These are phyloP conservation scores for Triticum turgidum DNA, from an alignment of 176 grass and related monocot species.

Conservation along the genomic window DNA sequence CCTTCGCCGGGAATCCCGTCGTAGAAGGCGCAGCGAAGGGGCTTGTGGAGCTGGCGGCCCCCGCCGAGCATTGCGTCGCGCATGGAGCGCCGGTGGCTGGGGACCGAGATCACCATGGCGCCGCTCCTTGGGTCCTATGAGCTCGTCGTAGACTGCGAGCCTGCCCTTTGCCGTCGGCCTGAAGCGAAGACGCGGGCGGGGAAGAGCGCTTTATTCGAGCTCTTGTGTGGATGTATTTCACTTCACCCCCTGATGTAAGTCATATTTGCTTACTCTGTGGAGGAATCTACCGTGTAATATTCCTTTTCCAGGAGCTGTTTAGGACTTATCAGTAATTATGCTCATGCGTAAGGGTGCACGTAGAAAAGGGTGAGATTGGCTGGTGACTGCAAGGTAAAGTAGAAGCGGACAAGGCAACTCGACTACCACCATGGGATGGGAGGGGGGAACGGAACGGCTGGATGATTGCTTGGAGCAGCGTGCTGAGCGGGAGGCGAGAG, in stretches of 20 bases:
- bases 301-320: background rate
- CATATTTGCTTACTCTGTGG: background rate
- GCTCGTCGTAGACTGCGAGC: background rate
- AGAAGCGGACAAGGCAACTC: too few species aligned
- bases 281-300: slow-evolving; percentile 33
- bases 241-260: background rate
- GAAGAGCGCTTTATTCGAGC: background rate
- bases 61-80: slow-evolving; percentile 51
- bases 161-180: background rate
- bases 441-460: too few species aligned
- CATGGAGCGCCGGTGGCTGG: slow-evolving; percentile 46
- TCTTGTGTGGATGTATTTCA: background rate
- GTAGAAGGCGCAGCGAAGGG: slow-evolving; percentile 60
- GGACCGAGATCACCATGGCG: slow-evolving; percentile 73
- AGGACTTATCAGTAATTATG: too few species aligned
- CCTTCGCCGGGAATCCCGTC: slow-evolving; percentile 27
- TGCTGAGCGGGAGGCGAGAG: background rate
- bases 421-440: too few species aligned
- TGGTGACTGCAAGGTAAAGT: too few species aligned
- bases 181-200: background rate
- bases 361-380: too few species aligned
- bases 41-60: slow-evolving; percentile 35
- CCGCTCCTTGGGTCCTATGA: background rate
- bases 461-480: background rate
- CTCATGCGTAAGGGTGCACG: too few species aligned